Conservation (phyloP, 2,329 filamentous ascomycete genomes). For the Paecilomyces sp. region DNA sequence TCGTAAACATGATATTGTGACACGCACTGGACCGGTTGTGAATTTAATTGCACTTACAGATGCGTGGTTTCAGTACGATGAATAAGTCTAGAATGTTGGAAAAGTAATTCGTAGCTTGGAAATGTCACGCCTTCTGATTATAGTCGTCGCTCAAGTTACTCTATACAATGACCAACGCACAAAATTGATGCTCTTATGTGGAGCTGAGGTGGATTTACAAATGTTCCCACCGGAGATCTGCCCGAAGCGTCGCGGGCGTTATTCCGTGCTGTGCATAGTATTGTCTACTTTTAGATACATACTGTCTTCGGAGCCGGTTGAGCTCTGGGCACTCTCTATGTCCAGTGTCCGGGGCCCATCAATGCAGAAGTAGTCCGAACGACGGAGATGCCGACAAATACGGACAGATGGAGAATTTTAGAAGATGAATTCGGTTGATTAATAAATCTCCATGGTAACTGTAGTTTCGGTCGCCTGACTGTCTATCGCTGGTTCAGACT, state of each 20-base stretch:
- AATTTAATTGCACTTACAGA: too few species aligned
- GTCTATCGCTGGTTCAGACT: background rate
- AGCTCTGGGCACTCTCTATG: background rate
- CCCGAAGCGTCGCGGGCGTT: background rate
- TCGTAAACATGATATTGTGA: too few species aligned
- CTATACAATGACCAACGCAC: too few species aligned
- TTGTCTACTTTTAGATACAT: background rate
- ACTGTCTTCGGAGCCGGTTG: background rate
- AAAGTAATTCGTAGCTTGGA: too few species aligned
- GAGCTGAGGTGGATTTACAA: too few species aligned
- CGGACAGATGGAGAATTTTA: background rate
- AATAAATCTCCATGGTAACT: background rate
- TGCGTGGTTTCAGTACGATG: too few species aligned
- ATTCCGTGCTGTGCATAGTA: background rate
- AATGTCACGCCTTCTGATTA: too few species aligned
- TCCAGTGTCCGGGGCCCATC: background rate
- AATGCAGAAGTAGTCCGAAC: background rate
- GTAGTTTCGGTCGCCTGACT: background rate
- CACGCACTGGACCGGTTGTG: too few species aligned
- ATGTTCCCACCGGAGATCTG: background rate
- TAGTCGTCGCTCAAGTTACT: too few species aligned
- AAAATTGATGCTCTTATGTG: too few species aligned
- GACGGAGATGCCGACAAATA: background rate
- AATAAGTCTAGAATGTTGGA: too few species aligned
- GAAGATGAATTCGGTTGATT: background rate